Evolutionary conservation across 2,329 filamentous ascomycete species (phyloP), one percentile per base, ranked within the genome.

Genomic region (Cladosporium sp.): DNA sequence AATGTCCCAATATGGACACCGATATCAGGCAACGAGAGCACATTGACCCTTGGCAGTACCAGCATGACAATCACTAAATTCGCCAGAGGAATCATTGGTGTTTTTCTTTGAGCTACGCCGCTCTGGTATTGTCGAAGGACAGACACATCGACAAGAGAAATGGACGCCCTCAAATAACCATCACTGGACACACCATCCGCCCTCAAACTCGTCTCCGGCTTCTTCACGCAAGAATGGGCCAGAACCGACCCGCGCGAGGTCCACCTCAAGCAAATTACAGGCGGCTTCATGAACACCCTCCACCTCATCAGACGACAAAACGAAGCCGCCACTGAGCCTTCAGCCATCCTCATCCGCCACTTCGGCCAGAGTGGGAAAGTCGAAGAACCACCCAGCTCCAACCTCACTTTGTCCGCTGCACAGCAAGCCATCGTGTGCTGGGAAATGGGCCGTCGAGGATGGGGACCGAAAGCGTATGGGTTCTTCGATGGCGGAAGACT

Each of bases 351-450:
- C 17, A 53, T 53, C 29, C 51, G 51, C 12, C 51, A 50, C 24
- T 53, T 53, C 13, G 51, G 47, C n/a, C 45, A 27, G 22, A 49
- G 27, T 20, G 32, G 38, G 13, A n/a, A 27, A n/a, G 18, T 27
- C 32, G 41, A 53, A 44, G 51, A 53, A 8, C 51, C 51, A 2
- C 40, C 45, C 12, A 24, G 32, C 11, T 32, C 17, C 38, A 49
- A 27, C 22, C 15, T 39, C n/a, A 53, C 45, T 15, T 34, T 53
- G 12, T 53, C 51, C 3, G 47, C 40, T 18, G 34, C 45, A 4
- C 40, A 53, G 27, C 51, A 53, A 15, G 51, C 51, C 20, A 18
- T 53, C 22, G 41, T 50, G 3, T 44, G 40, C 15, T 53, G 38
- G 24, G 45, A 53, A 22, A 50, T 53, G 45, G 41, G 45, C 20